Evolutionary conservation across 2,329 filamentous ascomycete genomes (phyloP).

Genomic region (Orbilia oligospora): DNA sequence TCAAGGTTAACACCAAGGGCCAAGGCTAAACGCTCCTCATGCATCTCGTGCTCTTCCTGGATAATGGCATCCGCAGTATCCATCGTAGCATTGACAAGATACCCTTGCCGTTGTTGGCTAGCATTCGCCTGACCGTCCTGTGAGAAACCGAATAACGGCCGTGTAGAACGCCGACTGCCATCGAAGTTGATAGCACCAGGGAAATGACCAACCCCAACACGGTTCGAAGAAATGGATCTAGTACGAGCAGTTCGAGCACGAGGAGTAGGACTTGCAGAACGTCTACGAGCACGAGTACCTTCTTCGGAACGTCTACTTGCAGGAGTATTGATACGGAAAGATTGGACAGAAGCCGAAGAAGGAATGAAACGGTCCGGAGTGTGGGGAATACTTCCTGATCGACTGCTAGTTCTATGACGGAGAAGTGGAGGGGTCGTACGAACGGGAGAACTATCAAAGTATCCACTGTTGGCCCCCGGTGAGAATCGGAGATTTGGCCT

Average conservation of each 20-base stretch:
- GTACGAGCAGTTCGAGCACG: conserved; percentile 60
- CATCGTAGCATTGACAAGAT: conserved; percentile 73
- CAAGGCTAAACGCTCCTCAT: conserved; percentile 81
- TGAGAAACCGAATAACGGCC: background rate
- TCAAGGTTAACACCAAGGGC: conserved; percentile 84
- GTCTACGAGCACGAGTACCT: conserved; percentile 61
- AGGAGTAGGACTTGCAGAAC: conserved; percentile 55
- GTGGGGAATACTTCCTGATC: conserved; percentile 48
- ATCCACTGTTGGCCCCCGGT: conserved; percentile 12
- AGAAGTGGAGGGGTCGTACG: conserved; percentile 37
- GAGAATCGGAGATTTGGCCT: conserved; percentile 21
- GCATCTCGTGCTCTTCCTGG: conserved; percentile 76
- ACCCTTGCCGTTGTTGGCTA: conserved; percentile 29
- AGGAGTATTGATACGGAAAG: conserved; percentile 63
- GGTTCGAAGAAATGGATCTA: conserved; percentile 43
- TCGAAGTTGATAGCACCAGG: conserved; percentile 15
- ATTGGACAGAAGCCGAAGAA: conserved; percentile 62
- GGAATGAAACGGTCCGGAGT: conserved; percentile 64
- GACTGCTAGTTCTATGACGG: conserved; percentile 46
- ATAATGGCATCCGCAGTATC: conserved; percentile 69
- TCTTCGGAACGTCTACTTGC: conserved; percentile 62
- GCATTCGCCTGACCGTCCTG: background rate
- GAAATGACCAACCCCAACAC: conserved; percentile 35
- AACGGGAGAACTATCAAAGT: conserved; percentile 31
- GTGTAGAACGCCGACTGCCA: conserved; percentile 53